Conservation (phyloP, 345 rosid genomes). For the Excoecaria agallocha region DNA sequence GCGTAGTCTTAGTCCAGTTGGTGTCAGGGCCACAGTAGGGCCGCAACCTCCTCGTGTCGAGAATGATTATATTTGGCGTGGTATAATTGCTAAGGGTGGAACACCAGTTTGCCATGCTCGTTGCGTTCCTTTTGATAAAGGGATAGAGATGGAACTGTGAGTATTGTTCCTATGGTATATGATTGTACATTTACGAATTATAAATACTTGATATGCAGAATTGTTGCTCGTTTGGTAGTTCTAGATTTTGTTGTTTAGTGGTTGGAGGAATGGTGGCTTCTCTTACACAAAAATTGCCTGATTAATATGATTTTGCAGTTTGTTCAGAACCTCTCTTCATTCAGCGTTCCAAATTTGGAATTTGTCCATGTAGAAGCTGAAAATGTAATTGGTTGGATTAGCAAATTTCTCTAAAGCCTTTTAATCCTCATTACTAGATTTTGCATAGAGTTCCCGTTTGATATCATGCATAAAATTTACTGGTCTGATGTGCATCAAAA, state of each 20-base stretch:
- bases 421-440: background rate
- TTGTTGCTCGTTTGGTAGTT: background rate
- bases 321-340: background rate
- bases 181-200: background rate
- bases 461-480: background rate
- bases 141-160: slow-evolving; percentile 58
- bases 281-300: background rate
- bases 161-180: slow-evolving; percentile 23
- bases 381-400: background rate
- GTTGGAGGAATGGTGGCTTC: background rate
- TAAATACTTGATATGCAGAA: background rate
- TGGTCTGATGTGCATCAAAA: background rate
- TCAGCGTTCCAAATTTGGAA: background rate
- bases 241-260: background rate
- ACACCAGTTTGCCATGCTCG: slow-evolving; percentile 73
- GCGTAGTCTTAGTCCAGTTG: slow-evolving; percentile 46
- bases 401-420: background rate
- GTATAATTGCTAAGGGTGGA: slow-evolving; percentile 76
- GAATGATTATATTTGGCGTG: slow-evolving; percentile 69
- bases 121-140: slow-evolving; percentile 60
- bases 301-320: background rate
- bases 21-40: slow-evolving; percentile 31
- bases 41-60: slow-evolving; percentile 35
- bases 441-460: background rate
- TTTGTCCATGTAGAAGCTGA: background rate